phyloP scores from a whole-genome alignment of 805 yeast genomes.

The Priceomyces castillae region DNA sequence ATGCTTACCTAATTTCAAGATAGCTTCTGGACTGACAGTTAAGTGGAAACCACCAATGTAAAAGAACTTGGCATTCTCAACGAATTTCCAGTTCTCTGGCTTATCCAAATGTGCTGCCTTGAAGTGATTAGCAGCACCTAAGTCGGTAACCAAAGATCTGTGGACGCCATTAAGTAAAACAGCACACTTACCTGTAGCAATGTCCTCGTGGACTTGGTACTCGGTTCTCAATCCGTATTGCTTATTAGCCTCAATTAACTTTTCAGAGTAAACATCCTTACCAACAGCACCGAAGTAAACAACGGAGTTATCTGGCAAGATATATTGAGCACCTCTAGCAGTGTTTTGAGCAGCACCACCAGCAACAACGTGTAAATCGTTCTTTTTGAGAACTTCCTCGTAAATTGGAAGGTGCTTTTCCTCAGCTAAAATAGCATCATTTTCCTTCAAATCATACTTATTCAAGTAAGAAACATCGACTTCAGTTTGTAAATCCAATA shows the following conservation, averaged over 20 bases:
- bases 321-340: conserved; percentile 96
- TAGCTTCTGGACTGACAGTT: conserved; percentile 96
- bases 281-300: conserved; percentile 97
- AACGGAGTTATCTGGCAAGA: conserved; percentile 77
- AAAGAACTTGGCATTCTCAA: conserved; percentile 75
- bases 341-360: conserved; percentile 99
- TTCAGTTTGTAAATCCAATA: conserved; percentile 81
- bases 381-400: conserved; percentile 65
- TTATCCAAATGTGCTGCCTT: conserved; percentile 80
- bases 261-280: conserved; percentile 80
- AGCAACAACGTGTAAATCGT: conserved; percentile 72
- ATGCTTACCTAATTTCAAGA: conserved; percentile 83
- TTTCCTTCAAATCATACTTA: conserved; percentile 81
- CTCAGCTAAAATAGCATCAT: conserved; percentile 90
- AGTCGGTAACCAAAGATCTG: conserved; percentile 93
- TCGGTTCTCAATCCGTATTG: conserved; percentile 84
- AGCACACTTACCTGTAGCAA: conserved; percentile 97
- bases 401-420: conserved; percentile 83
- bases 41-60: conserved; percentile 99
- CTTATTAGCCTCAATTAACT: conserved; percentile 77
- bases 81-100: conserved; percentile 86
- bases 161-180: conserved; percentile 84
- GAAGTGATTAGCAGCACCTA: conserved; percentile 98
- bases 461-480: conserved; percentile 65
- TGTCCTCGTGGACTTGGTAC: conserved; percentile 74